Conservation (phyloP, 306 rosid species). For the Rosa chinensis region DNA sequence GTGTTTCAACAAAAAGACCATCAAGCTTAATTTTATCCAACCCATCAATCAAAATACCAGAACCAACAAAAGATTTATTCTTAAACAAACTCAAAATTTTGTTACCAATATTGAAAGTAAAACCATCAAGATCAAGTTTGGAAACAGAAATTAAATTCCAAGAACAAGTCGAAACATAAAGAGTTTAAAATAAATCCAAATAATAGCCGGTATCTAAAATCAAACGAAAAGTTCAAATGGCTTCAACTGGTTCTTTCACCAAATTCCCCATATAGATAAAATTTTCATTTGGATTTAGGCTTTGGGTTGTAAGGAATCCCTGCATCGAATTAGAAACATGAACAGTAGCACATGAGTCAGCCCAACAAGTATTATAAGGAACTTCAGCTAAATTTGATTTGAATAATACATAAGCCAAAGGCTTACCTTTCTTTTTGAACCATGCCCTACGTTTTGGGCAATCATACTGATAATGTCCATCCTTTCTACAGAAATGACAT, state of each 20-base stretch:
- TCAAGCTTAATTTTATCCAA: neutral
- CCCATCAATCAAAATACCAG: neutral
- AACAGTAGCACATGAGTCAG: neutral
- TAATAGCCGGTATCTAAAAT: neutral
- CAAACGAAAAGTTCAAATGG: neutral
- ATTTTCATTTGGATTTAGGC: neutral
- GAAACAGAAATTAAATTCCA: neutral
- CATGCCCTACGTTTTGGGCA: neutral
- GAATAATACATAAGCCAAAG: neutral
- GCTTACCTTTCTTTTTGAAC: neutral
- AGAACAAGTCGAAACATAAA: neutral
- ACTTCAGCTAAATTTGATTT: slow-evolving; percentile 7
- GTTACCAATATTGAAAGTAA: neutral
- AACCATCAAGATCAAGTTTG: neutral
- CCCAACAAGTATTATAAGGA: neutral
- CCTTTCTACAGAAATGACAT: no score
- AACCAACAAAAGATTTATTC: neutral
- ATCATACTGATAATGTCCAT: neutral
- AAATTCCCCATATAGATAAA: neutral
- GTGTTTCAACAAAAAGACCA: neutral
- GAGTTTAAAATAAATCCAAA: neutral
- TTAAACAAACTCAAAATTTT: neutral
- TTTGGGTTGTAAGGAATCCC: neutral
- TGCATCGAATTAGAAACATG: neutral
- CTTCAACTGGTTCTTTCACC: neutral